These are phyloP conservation scores for Komagataella mondaviorum DNA, from an alignment of 805 yeast species.

Conservation along the genomic window DNA sequence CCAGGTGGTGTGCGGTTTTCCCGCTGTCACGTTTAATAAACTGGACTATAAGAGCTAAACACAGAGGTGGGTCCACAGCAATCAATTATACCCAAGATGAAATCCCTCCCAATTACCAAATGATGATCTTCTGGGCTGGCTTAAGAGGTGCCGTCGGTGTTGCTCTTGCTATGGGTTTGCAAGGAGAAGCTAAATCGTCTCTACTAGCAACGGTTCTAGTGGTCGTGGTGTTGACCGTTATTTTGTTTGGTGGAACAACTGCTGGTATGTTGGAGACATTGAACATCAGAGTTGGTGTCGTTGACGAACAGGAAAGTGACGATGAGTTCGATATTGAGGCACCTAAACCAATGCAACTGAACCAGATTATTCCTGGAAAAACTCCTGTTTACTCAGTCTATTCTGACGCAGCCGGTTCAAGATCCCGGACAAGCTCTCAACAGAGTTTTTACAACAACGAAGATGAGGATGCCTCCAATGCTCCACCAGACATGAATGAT, in stretches of 20 bases:
- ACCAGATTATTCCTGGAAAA: not conserved
- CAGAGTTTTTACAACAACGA: conserved; percentile 2
- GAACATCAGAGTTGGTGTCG: conserved; percentile 84
- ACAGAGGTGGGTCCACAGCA: conserved; percentile 19
- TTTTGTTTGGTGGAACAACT: conserved; percentile 95
- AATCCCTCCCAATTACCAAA: conserved; percentile 89
- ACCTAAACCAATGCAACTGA: conserved; percentile 15
- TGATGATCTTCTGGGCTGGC: conserved; percentile 99
- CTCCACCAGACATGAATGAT: conserved; percentile 9
- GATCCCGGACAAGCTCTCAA: conserved; percentile 18
- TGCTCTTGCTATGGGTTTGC: conserved; percentile 94
- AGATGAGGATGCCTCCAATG: conserved; percentile 10
- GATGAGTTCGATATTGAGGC: conserved; percentile 94
- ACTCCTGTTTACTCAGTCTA: not conserved
- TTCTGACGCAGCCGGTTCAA: conserved; percentile 6
- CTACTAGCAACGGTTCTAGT: conserved; percentile 90
- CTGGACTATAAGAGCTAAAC: conserved; percentile 51
- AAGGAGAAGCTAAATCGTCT: conserved; percentile 84
- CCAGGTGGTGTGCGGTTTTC: conserved; percentile 96
- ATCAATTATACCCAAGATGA: conserved; percentile 52
- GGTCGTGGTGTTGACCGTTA: conserved; percentile 92
- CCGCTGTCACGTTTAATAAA: conserved; percentile 81
- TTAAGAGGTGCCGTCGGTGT: conserved; percentile 98
- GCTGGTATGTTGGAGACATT: conserved; percentile 95
- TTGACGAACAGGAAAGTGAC: conserved; percentile 73